Conservation (phyloP, 257 asterid species). For the Primulina huaijiensis region DNA sequence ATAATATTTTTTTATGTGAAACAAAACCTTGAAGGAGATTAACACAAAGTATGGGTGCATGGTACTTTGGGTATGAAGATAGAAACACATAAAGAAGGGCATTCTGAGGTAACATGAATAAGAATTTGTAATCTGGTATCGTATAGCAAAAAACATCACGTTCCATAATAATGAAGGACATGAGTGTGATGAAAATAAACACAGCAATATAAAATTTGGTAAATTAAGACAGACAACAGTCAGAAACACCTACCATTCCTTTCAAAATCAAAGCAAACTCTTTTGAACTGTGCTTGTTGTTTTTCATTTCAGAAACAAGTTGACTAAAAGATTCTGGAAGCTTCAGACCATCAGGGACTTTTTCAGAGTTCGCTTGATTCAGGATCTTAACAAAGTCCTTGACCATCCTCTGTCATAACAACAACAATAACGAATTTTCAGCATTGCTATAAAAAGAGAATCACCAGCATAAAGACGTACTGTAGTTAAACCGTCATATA, state of each 20-base stretch:
- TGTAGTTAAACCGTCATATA: neutral
- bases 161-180: neutral
- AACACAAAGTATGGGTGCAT: neutral
- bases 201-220: neutral
- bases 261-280: constrained; percentile 87
- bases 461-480: constrained; percentile 8
- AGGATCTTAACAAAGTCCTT: constrained; percentile 86
- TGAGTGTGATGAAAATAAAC: constrained; percentile 1
- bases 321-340: constrained; percentile 87
- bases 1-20: neutral
- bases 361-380: constrained; percentile 84
- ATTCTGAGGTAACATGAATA: neutral
- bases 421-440: constrained; percentile 26
- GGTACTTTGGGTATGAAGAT: neutral
- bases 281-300: constrained; percentile 70
- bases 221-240: constrained; percentile 3
- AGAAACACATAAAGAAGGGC: neutral
- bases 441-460: constrained; percentile 18
- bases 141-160: neutral
- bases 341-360: constrained; percentile 78
- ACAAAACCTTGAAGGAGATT: neutral
- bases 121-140: neutral
- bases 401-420: constrained; percentile 69
- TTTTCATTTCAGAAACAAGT: constrained; percentile 90
- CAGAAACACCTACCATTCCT: constrained; percentile 77